Evolutionary conservation across 1,284 basidiomycete species (phyloP), one percentile per base, ranked within the genome.

Genomic region (Cronartium quercuum): DNA sequence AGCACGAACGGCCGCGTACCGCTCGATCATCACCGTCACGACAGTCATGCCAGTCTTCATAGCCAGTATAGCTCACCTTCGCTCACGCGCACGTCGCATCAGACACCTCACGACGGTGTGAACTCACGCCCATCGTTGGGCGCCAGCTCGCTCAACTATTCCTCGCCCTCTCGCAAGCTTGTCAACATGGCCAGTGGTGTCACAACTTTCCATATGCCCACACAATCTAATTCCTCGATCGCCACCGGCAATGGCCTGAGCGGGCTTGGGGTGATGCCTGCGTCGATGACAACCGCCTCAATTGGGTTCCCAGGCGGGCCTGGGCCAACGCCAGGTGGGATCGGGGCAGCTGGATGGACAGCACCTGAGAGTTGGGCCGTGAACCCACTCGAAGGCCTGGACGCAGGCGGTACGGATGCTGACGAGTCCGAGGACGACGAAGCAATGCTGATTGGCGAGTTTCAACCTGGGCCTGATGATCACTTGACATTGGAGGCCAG

Each of bases 381-480:
- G n/a, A 75, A 66, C 41, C 64, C 73, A 4, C 51, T 75, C 58
- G 73, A 75, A 66, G 73, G 65, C 6, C 9, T 61, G 6, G 65
- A 75, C 21, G 58, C 40, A 13, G 65, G 13, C 37, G 65, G 67
- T 75, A 37, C 65, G 10, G 64, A 67, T 58, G 40, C 35, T 13
- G 73, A 68, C 21, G 73, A 68, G 60, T 67, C 65, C 3, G 65
- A 67, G 21, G 73, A 62, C 18, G 73, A 75, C n/a, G 65, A 75
- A 41, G 65, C 41, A 9, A 55, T 75, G 42, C 34, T 67, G 15
- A 64, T 67, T 42, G 65, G 63, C 15, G 73, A 66, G 47, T 66
- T 74, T 34, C 58, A 92, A 90, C 38, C 91, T 95, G 80, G 85
- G 95, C 77, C 85, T 92, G 81, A 82, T 83, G 21, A 83, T 78